Base-by-base conservation (phyloP, 1,139 yeast species). In the Suhomyces atakaporum region DNA sequence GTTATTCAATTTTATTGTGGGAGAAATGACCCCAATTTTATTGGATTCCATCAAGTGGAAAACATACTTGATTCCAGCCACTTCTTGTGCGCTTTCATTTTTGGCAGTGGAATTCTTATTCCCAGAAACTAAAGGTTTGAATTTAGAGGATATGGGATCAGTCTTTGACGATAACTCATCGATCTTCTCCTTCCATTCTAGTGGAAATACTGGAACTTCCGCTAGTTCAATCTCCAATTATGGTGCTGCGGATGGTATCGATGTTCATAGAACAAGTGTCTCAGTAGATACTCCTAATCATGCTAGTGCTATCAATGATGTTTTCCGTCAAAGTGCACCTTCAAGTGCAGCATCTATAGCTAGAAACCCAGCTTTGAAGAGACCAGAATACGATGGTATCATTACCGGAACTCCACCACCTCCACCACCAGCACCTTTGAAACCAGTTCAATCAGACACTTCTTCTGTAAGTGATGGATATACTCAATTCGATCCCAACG, bases 1-100 rank as follows among this genome's bases (percentile, higher is more conserved):
- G 97, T 76, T 87, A n/a, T 89, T 87, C 65, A 89, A 89, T 62
- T 89, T 88, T 66, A 64, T 89, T 31, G 97, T 89, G 15, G 97
- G 97, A 8, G 92, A 87, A 60, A 74, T 84, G 77, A 86, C 96
- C 0, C 97, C 97, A 1, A 76, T 89, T 23, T 71, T 89, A 40
- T 84, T 89, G 50, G 95, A 85, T 50, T 39, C 62, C 7, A 85
- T 89, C 50, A 73, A 76, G 27, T 89, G 96, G 95, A 73, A 80
- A 43, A 74, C 94, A 29, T 89, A 89, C 58, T 65, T 89, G 47
- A 76, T 89, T 38, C 96, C 92, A 39, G 92, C 94, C 1, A 58
- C 74, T 18, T 84, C 86, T 26, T 88, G 96, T 62, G 65, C 80
- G 25, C 60, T 82, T 32, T 86, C 96, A 3, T 65, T 70, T 42